phyloP scores from a whole-genome alignment of 1,284 basidiomycete genomes.

The Fistulinella staudtii region DNA sequence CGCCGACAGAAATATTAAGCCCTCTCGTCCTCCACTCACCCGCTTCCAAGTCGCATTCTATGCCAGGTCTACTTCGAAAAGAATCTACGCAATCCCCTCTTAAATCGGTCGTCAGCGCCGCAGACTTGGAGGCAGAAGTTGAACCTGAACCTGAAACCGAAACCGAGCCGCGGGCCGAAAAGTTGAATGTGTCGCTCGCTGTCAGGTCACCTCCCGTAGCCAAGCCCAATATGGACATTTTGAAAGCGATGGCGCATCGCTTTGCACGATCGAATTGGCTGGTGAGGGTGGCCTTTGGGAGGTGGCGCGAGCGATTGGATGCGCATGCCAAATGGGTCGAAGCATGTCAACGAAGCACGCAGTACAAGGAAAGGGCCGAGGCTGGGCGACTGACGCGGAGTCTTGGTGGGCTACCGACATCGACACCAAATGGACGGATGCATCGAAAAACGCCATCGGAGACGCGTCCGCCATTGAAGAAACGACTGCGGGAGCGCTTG shows the following conservation, averaged over 20 bases:
- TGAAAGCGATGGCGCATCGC: conserved; percentile 33
- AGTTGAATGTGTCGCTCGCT: conserved; percentile 2
- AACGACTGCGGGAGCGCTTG: conserved; percentile 45
- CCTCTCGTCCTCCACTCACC: conserved; percentile 44
- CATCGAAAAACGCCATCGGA: conserved; percentile 16
- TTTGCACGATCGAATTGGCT: conserved; percentile 37
- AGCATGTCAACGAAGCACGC: conserved; percentile 55
- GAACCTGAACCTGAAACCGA: too few relatives aligned
- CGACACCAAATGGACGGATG: background rate
- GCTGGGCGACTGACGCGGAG: conserved; percentile 37
- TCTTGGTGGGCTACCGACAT: conserved; percentile 4
- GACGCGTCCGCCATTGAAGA: conserved; percentile 39
- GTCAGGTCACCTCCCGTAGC: conserved; percentile 1
- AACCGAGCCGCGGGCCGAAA: too few relatives aligned
- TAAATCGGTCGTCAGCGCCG: conserved; percentile 15
- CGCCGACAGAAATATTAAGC: conserved; percentile 43
- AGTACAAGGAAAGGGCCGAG: conserved; percentile 52
- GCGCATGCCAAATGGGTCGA: conserved; percentile 52
- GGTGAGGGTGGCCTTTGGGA: conserved; percentile 31
- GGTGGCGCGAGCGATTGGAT: conserved; percentile 38
- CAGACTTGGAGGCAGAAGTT: conserved; percentile 8
- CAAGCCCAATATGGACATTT: conserved; percentile 21
- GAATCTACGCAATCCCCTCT: conserved; percentile 30
- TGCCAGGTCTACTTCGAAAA: conserved; percentile 18
- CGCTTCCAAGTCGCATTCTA: conserved; percentile 16